A percentile compares a stretch with the other conserved stretches of the same genome.
These are phyloP conservation scores for Termitomyces sp. DNA, from an alignment of 768 basidiomycete genomes.

Conservation along the genomic window DNA sequence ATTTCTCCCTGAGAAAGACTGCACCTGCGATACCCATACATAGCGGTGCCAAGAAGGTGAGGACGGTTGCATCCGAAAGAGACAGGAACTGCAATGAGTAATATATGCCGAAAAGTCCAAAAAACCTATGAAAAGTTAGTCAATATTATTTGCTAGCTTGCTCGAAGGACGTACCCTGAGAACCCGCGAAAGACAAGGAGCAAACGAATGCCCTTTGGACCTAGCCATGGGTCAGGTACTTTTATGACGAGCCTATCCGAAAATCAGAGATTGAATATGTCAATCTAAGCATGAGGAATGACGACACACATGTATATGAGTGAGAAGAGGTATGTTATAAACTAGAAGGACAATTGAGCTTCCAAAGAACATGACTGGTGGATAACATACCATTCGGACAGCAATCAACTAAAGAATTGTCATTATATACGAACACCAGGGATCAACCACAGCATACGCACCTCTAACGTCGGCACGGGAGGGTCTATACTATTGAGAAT, in stretches of 20 bases:
- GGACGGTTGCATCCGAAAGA: constrained; percentile 72
- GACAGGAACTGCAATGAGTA: constrained; percentile 73
- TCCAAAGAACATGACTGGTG: neutral
- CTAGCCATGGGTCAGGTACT: constrained; percentile 54
- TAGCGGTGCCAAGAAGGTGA: constrained; percentile 73
- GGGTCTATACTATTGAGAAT: constrained; percentile 52
- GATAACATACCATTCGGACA: constrained; percentile 51
- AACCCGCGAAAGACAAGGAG: constrained; percentile 58
- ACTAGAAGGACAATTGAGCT: constrained; percentile 24
- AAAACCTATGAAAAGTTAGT: constrained; percentile 46
- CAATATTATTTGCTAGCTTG: neutral
- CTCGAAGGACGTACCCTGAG: constrained; percentile 45
- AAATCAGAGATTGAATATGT: neutral
- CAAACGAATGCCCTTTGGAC: constrained; percentile 64
- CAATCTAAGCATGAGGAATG: neutral
- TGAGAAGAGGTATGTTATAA: constrained; percentile 50
- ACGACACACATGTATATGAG: constrained; percentile 45
- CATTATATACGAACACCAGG: neutral
- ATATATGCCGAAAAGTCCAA: constrained; percentile 46
- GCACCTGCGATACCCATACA: constrained; percentile 60
- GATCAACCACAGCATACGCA: constrained; percentile 15
- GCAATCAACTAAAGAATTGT: constrained; percentile 38
- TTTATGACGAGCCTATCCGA: constrained; percentile 33
- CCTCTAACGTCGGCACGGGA: constrained; percentile 57
- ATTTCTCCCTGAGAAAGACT: constrained; percentile 57